phyloP scores from a whole-genome alignment of 2,329 filamentous ascomycete genomes.

The Clarireedia monteithiana region DNA sequence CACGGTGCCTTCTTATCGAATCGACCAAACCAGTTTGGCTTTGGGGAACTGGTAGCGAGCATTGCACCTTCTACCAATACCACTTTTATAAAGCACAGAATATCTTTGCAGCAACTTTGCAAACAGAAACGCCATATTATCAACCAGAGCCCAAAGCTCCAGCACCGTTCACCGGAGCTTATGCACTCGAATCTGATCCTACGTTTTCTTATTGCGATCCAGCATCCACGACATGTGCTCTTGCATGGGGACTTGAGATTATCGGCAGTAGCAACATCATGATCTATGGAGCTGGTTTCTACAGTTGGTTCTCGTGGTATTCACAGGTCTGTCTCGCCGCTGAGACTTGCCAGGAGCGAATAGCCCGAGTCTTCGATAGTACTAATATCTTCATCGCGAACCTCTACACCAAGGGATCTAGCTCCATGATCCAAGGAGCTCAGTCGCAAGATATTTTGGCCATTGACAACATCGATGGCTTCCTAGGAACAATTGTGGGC shows the following conservation, averaged over 20 bases:
- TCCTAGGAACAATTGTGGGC: too few species aligned
- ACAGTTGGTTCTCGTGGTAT: slow-evolving; percentile 23
- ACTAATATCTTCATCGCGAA: too few species aligned
- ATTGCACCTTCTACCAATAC: slow-evolving; percentile 53
- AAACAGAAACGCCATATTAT: slow-evolving; percentile 62
- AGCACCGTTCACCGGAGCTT: slow-evolving; percentile 31
- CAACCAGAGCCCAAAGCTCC: slow-evolving; percentile 32
- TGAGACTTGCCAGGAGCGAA: background rate
- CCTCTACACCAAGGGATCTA: too few species aligned
- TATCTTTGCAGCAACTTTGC: background rate
- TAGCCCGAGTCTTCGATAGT: too few species aligned
- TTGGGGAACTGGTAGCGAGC: slow-evolving; percentile 57
- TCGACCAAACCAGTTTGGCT: slow-evolving; percentile 29
- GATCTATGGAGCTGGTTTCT: slow-evolving; percentile 25
- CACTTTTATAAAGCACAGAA: background rate
- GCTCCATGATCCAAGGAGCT: too few species aligned
- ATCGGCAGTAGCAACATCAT: slow-evolving; percentile 17
- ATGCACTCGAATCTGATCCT: slow-evolving; percentile 8
- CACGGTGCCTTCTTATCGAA: slow-evolving; percentile 15
- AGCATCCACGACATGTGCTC: slow-evolving; percentile 11
- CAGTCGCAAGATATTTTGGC: too few species aligned
- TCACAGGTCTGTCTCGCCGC: background rate
- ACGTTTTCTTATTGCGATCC: background rate
- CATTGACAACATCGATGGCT: too few species aligned
- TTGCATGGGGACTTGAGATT: slow-evolving; percentile 23